Evolutionary conservation across 2,329 filamentous ascomycete species (phyloP), one percentile per base, ranked within the genome.

Genomic region (Trichoderma sp.): DNA sequence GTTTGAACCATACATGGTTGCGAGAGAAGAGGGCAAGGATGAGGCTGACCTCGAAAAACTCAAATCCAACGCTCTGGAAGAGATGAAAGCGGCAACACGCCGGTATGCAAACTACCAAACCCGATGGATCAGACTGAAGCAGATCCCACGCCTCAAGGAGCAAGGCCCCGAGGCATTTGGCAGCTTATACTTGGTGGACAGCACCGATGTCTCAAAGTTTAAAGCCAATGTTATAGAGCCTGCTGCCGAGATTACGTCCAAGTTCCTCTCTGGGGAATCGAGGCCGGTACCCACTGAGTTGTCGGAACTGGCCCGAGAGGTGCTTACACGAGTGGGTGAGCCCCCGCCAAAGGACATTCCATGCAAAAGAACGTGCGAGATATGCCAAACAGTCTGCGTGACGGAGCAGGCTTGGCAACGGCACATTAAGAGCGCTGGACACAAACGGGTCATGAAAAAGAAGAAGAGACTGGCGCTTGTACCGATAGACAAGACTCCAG

Each of bases 51-150:
- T 92, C 1, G 84, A 87, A 23, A 83, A 84, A 20, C 79, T 94
- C 15, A 90, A 88, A 74, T 75, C 79, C 1, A 78, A 85, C 1
- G 91, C 90, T 1, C 82, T 97, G 0, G 92, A 95, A 74, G 88
- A 90, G 64, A 95, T 94, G 74, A 94, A 97, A 79, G 87, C 89
- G 6, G 93, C 93, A 3, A 99, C 95, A 0, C 88, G 94, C 11
- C 93, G 95, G 75, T 99, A 99, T 78, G 93, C 95, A 2, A 92
- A 90, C 73, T 89, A 92, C 8, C 96, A 99, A 80, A 84, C 93
- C 20, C 89, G 91, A 72, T 99, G 95, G 94, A 97, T 98, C 70
- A 88, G 91, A 17, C 88, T 91, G 75, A 97, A 97, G 78, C 87
- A 97, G 30, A 86, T 96, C 55, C 90, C 91, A 11, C 88, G 90